phyloP scores from a whole-genome alignment of 208 protist genomes.

The Tritrichomonas foetus region DNA sequence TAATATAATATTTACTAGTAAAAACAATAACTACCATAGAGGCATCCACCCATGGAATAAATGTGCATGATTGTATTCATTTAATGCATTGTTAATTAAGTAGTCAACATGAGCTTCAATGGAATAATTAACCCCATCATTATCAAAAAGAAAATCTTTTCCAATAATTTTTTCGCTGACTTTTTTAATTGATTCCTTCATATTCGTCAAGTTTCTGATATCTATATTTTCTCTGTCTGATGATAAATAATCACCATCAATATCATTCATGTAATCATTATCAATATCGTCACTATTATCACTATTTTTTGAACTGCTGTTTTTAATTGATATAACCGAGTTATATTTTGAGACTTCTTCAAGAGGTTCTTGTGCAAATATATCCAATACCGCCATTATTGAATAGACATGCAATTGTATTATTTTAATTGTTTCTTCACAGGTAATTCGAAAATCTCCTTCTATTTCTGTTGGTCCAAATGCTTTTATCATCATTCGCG shows the following conservation, averaged over 20 bases:
- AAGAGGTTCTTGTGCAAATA: constrained; percentile 51
- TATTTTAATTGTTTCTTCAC: not conserved
- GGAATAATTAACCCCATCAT: too few relatives aligned
- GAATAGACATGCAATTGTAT: not conserved
- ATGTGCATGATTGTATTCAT: not conserved
- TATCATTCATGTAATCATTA: too few relatives aligned
- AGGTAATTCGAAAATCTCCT: constrained; percentile 3
- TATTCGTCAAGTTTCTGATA: too few relatives aligned
- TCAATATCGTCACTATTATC: too few relatives aligned
- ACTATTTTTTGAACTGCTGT: too few relatives aligned
- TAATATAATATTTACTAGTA: not conserved
- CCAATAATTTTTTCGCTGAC: too few relatives aligned
- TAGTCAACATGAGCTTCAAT: too few relatives aligned
- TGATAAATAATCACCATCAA: too few relatives aligned
- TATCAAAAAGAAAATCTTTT: too few relatives aligned
- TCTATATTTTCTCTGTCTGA: too few relatives aligned
- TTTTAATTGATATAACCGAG: too few relatives aligned
- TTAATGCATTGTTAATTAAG: not conserved
- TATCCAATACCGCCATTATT: constrained; percentile 42
- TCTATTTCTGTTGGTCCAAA: not conserved
- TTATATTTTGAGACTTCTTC: not conserved
- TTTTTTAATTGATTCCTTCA: too few relatives aligned
- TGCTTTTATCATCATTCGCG: constrained; percentile 26
- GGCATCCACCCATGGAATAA: constrained; percentile 1
- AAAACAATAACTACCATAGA: not conserved